A percentile compares a stretch with the other conserved stretches of the same genome.
Conservation (phyloP, 495 filamentous ascomycete genomes). For the Rhypophila decipiens region DNA sequence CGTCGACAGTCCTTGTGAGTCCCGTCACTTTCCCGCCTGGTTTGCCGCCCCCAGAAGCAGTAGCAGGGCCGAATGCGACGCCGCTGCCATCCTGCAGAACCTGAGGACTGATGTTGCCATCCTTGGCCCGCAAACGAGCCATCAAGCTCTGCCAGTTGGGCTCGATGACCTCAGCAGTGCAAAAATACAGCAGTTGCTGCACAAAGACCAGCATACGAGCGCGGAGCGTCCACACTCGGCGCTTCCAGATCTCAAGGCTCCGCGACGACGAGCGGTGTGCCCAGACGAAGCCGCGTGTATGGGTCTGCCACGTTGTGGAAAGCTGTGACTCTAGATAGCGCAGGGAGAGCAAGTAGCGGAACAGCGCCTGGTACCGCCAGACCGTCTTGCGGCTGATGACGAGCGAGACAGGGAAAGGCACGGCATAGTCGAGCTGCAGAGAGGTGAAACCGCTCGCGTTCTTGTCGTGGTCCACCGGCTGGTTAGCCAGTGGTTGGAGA, state of each 20-base stretch:
- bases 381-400: conserved; percentile 96
- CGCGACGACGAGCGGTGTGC: conserved; percentile 67
- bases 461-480: conserved; percentile 68
- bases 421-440: conserved; percentile 84
- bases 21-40: neutral
- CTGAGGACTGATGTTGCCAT: conserved; percentile 47
- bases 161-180: conserved; percentile 93
- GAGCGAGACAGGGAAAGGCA: conserved; percentile 93
- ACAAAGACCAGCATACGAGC: conserved; percentile 95
- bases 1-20: conserved; percentile 57
- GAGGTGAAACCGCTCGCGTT: conserved; percentile 84
- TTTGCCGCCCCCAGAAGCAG: neutral
- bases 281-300: conserved; percentile 80
- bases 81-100: conserved; percentile 37
- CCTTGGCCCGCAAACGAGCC: conserved; percentile 64
- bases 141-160: conserved; percentile 94
- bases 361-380: conserved; percentile 90
- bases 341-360: conserved; percentile 83
- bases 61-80: neutral
- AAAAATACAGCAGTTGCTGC: conserved; percentile 93
- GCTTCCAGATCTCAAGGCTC: conserved; percentile 84
- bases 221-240: conserved; percentile 82
- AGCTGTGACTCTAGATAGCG: conserved; percentile 83
- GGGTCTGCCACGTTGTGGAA: conserved; percentile 80
- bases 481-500: conserved; percentile 41